These are phyloP conservation scores for Podospora pseudopauciseta DNA, from an alignment of 495 filamentous ascomycete genomes.

Conservation along the genomic window DNA sequence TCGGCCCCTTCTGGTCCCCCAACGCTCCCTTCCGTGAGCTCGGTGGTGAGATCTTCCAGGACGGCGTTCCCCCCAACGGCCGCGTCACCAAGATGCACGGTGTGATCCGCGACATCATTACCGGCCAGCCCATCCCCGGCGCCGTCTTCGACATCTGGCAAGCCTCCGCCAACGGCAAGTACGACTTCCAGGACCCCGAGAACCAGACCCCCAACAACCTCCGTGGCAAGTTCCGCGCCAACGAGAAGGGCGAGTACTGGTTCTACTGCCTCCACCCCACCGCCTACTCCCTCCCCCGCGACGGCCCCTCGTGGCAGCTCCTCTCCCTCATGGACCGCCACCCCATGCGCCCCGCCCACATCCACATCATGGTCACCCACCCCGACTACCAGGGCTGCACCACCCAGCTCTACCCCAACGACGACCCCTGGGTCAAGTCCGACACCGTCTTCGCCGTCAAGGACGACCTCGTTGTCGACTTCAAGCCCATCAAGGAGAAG, in stretches of 20 bases:
- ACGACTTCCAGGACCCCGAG: slow-evolving; percentile 83
- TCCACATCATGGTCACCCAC: slow-evolving; percentile 70
- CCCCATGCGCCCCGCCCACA: slow-evolving; percentile 79
- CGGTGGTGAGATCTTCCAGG: slow-evolving; percentile 67
- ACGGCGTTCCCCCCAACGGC: slow-evolving; percentile 57
- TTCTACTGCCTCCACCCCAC: slow-evolving; percentile 84
- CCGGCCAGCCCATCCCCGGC: slow-evolving; percentile 62
- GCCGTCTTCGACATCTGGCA: slow-evolving; percentile 87
- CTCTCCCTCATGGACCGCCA: slow-evolving; percentile 72
- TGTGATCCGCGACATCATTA: slow-evolving; percentile 65
- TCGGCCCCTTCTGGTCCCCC: slow-evolving; percentile 85
- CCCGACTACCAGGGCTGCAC: slow-evolving; percentile 61
- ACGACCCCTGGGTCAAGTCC: slow-evolving; percentile 62
- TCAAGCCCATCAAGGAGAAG: slow-evolving; percentile 60
- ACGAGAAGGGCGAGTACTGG: slow-evolving; percentile 70
- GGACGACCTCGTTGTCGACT: slow-evolving; percentile 70
- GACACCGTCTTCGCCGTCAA: slow-evolving; percentile 82
- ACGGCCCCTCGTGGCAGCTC: slow-evolving; percentile 67
- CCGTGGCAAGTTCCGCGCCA: slow-evolving; percentile 74
- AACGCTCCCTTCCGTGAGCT: slow-evolving; percentile 72
- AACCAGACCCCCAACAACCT: slow-evolving; percentile 77
- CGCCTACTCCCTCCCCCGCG: slow-evolving; percentile 72
- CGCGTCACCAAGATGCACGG: slow-evolving; percentile 73
- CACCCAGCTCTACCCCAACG: slow-evolving; percentile 73
- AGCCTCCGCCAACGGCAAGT: slow-evolving; percentile 76